phyloP scores from a whole-genome alignment of 257 asterid species.

The Linaria vulgaris region DNA sequence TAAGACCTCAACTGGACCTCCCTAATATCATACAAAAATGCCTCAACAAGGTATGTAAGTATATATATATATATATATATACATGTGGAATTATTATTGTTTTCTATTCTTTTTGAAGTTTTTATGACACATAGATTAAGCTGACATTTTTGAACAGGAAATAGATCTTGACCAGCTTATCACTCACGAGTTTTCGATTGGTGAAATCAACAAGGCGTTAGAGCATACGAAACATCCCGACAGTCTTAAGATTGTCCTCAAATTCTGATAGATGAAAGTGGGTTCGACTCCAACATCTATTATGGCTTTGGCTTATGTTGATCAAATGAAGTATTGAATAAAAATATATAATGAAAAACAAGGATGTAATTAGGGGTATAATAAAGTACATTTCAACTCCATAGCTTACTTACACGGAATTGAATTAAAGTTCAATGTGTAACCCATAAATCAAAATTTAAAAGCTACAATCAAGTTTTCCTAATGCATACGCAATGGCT shows the following conservation, averaged over 20 bases:
- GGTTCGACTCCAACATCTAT: too few relatives aligned
- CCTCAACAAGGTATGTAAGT: constrained; percentile 66
- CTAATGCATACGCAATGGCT: not conserved
- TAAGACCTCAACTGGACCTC: constrained; percentile 58
- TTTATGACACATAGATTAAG: not conserved
- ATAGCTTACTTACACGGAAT: too few relatives aligned
- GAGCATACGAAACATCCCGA: constrained; percentile 53
- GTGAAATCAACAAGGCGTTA: constrained; percentile 50
- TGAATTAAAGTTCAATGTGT: not conserved
- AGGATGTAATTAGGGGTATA: too few relatives aligned
- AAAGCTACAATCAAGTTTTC: not conserved
- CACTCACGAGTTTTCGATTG: constrained; percentile 60
- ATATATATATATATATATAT: too few relatives aligned
- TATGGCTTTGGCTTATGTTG: too few relatives aligned
- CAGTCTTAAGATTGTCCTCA: constrained; percentile 56
- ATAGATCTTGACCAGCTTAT: constrained; percentile 53
- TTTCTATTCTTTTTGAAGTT: too few relatives aligned
- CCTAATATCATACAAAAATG: constrained; percentile 58
- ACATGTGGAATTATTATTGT: too few relatives aligned
- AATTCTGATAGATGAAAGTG: constrained; percentile 22
- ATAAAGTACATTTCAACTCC: too few relatives aligned
- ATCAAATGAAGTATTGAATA: too few relatives aligned
- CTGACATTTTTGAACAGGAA: constrained; percentile 34
- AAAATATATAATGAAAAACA: too few relatives aligned
- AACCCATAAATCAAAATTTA: not conserved